Evolutionary conservation across 345 rosid genomes (phyloP), one percentile per base, ranked within the genome.

Genomic region (Bretschneidera sinensis): DNA sequence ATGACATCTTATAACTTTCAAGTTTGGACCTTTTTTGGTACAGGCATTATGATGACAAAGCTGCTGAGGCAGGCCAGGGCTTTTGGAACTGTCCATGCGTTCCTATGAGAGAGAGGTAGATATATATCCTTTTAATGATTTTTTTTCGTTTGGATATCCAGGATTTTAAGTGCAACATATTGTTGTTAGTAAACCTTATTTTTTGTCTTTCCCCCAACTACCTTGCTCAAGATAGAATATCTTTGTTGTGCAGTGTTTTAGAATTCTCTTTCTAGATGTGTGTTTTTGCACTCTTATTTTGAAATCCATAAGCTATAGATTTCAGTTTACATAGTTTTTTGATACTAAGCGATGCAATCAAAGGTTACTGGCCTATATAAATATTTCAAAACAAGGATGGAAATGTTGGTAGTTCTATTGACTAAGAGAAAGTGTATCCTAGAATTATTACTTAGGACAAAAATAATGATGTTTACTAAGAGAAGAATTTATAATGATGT

Each of bases 51-150:
- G 99, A 94, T 79, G 96, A 94, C 71, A 94, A 94, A 76, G 66
- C 85, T 66, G 95, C 92, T 53, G 99, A 94, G 74, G 97, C 31
- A 48, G 81, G 82, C 6, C 97, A 94, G 62, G 99, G 99, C 47
- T 94, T 94, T 73, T 94, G 97, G 97, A 90, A 94, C 68, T 94
- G 96, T 64, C 99, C 96, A 0, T 94, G 97, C 69, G 99, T 94
- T 62, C 99, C 99, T 17, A 94, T 94, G 97, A 86, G 99, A 77
- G 99, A 94, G 69, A 90, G 99, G 99, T 90, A 74, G 6, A 20
- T 67, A 17, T 54, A 31, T 39, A 39, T 39, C 10, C 10, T 39
- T 13, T 39, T 39, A 39, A 5, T 39, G 45, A 11, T 39, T n/a
- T n/a, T n/a, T n/a, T n/a, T n/a, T n/a, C n/a, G n/a, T n/a, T n/a